A percentile compares a stretch with the other conserved stretches of the same genome.
phyloP scores from a whole-genome alignment of 495 filamentous ascomycete species.

The Penicillium robsamsonii region DNA sequence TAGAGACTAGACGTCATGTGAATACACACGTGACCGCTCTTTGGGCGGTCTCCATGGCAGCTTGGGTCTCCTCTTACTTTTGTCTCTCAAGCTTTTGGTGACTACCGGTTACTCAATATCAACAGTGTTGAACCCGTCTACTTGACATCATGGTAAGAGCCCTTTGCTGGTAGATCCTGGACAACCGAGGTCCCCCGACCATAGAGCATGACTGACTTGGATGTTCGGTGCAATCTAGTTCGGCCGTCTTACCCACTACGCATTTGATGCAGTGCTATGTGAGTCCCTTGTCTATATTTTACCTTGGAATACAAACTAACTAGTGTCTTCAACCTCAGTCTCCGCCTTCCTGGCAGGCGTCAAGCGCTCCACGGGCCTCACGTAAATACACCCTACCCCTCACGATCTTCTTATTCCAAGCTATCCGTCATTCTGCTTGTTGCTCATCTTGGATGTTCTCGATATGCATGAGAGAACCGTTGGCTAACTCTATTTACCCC shows the following conservation, averaged over 20 bases:
- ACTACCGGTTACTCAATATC: conserved; percentile 4
- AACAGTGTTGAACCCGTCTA: background rate
- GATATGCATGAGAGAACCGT: background rate
- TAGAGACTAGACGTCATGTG: conserved; percentile 29
- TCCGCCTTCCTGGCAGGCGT: conserved; percentile 95
- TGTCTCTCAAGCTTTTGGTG: background rate
- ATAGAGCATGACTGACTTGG: conserved; percentile 15
- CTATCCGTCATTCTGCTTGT: background rate
- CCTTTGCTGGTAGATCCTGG: background rate
- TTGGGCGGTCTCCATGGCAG: background rate
- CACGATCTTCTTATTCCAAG: conserved; percentile 7
- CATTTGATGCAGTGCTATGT: conserved; percentile 94
- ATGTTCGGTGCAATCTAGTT: conserved; percentile 57
- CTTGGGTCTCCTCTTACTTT: background rate
- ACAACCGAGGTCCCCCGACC: background rate
- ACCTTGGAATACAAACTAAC: conserved; percentile 23
- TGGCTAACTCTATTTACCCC: conserved; percentile 35
- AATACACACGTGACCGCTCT: conserved; percentile 9
- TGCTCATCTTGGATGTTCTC: background rate
- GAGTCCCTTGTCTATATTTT: conserved; percentile 32
- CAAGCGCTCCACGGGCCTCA: conserved; percentile 92
- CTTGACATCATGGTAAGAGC: conserved; percentile 25
- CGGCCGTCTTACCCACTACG: conserved; percentile 88
- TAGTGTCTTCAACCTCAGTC: conserved; percentile 49
- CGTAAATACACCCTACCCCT: conserved; percentile 62